phyloP scores from a whole-genome alignment of 192 early-diverging fungal genomes.

The Pilobolus umbonatus region DNA sequence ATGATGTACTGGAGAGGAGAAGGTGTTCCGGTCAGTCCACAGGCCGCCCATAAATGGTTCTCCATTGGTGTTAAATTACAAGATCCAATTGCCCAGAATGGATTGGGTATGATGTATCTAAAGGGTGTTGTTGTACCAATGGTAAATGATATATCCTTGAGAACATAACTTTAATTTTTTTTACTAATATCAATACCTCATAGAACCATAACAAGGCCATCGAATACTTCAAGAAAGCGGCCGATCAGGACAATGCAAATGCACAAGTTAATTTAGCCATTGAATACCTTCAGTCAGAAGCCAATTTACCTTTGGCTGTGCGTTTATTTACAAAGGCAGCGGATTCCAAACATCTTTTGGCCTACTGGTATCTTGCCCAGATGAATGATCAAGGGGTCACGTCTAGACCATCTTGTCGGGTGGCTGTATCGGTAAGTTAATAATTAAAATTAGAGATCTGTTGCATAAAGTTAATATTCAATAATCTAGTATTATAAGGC shows the following conservation, averaged over 20 bases:
- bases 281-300: constrained; percentile 32
- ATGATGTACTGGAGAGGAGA: constrained; percentile 92
- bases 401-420: constrained; percentile 50
- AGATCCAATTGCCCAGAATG: constrained; percentile 64
- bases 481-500: constrained; percentile 62
- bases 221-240: constrained; percentile 64
- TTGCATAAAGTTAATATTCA: neutral
- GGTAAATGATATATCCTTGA: neutral
- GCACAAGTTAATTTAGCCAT: constrained; percentile 75
- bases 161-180: neutral
- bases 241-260: constrained; percentile 64
- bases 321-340: constrained; percentile 57
- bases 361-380: constrained; percentile 77
- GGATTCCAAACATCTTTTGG: constrained; percentile 61
- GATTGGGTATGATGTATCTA: constrained; percentile 78
- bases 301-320: constrained; percentile 36
- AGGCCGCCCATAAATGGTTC: constrained; percentile 76
- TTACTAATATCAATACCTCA: neutral
- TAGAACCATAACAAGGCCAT: constrained; percentile 54
- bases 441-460: too few relatives aligned
- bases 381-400: constrained; percentile 56
- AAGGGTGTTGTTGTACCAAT: constrained; percentile 53
- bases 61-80: constrained; percentile 55
- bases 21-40: constrained; percentile 56
- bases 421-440: constrained; percentile 63